phyloP scores from a whole-genome alignment of 2,329 filamentous ascomycete species.

The Fusarium graminum region DNA sequence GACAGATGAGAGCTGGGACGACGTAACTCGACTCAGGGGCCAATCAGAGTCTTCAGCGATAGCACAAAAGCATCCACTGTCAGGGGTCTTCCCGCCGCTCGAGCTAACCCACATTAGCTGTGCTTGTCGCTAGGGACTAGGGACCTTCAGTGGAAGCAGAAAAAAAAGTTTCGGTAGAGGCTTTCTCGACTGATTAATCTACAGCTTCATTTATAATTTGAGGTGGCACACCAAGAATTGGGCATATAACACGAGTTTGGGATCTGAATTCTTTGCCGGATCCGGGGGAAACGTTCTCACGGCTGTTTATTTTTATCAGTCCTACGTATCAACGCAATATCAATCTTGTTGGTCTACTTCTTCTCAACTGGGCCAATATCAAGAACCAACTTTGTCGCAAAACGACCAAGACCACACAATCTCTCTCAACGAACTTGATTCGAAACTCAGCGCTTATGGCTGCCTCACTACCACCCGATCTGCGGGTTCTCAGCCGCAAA shows the following conservation, averaged over 20 bases:
- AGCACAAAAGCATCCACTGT: conserved; percentile 44
- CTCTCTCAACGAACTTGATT: not conserved
- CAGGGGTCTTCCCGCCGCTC: conserved; percentile 46
- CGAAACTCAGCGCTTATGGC: conserved; percentile 43
- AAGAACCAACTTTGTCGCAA: conserved; percentile 29
- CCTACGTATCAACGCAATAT: conserved; percentile 17
- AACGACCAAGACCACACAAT: conserved; percentile 16
- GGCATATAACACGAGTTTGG: not conserved
- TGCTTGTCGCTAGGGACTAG: conserved; percentile 31
- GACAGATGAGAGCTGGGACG: conserved; percentile 41
- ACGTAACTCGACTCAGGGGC: conserved; percentile 36
- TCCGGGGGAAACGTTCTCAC: not conserved
- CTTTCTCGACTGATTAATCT: conserved; percentile 20
- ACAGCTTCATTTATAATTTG: conserved; percentile 31
- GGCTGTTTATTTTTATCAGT: not conserved
- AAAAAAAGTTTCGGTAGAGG: conserved; percentile 47
- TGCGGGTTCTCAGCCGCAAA: conserved; percentile 75
- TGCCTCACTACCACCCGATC: conserved; percentile 64
- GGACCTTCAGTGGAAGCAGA: conserved; percentile 33
- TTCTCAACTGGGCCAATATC: conserved; percentile 11
- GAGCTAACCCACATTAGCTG: conserved; percentile 36
- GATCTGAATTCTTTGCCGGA: not conserved
- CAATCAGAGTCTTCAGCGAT: conserved; percentile 46
- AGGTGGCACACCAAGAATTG: conserved; percentile 18
- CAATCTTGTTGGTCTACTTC: conserved; percentile 20